Evolutionary conservation across 371 early-diverging fungal species (phyloP).

Genomic region (Catenaria anguillulae): DNA sequence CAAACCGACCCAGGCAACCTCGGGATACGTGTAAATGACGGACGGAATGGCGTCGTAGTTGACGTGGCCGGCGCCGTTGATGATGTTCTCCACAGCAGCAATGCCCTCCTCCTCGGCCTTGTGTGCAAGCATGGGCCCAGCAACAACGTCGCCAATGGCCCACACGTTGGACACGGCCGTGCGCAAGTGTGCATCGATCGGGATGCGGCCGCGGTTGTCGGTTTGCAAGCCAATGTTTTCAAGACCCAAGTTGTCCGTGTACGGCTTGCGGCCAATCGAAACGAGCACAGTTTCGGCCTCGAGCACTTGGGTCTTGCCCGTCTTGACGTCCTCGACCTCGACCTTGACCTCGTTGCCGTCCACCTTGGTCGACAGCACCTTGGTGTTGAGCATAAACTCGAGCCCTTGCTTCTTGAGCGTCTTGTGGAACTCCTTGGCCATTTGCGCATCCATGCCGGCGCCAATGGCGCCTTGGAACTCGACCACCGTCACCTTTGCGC

Average conservation of each 20-base stretch:
- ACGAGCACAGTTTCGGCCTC: slow-evolving; percentile 87
- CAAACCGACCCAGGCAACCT: slow-evolving; percentile 97
- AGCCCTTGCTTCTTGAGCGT: slow-evolving; percentile 85
- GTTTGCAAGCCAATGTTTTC: slow-evolving; percentile 75
- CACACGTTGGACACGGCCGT: slow-evolving; percentile 77
- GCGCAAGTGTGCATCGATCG: slow-evolving; percentile 58
- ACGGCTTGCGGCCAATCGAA: slow-evolving; percentile 89
- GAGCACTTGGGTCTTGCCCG: slow-evolving; percentile 61
- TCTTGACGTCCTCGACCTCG: slow-evolving; percentile 78
- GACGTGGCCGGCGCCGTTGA: slow-evolving; percentile 87
- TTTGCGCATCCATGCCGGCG: slow-evolving; percentile 91
- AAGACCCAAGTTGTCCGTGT: slow-evolving; percentile 80
- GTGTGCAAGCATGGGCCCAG: slow-evolving; percentile 97
- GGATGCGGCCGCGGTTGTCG: slow-evolving; percentile 79
- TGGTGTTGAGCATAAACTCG: slow-evolving; percentile 94
- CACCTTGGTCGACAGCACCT: slow-evolving; percentile 75
- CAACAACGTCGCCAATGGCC: slow-evolving; percentile 93
- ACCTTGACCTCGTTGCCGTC: slow-evolving; percentile 73
- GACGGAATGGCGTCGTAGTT: slow-evolving; percentile 96
- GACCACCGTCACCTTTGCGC: slow-evolving; percentile 88
- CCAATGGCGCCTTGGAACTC: slow-evolving; percentile 89
- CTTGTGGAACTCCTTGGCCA: slow-evolving; percentile 87
- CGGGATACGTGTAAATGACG: slow-evolving; percentile 96
- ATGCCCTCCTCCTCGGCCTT: slow-evolving; percentile 97
- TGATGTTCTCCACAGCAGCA: slow-evolving; percentile 86